Conservation (phyloP, 305 asterid genomes). For the Fraxinus nigra region DNA sequence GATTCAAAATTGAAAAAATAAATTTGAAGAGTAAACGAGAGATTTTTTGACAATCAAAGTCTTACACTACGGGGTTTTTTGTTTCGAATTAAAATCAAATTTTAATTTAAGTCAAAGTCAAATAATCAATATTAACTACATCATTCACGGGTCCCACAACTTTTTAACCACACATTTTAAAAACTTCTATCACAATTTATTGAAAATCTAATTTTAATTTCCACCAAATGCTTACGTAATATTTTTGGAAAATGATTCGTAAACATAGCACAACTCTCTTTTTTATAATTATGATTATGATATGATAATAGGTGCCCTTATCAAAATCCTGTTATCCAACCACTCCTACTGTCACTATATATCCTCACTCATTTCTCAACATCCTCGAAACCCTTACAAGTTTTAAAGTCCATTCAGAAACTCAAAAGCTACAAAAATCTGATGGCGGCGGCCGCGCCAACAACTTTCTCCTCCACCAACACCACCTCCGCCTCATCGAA, state of each 20-base stretch:
- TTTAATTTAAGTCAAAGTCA: too few relatives aligned
- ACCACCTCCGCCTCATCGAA: conserved; percentile 28
- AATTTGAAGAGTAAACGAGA: neutral
- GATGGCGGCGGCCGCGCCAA: conserved; percentile 65
- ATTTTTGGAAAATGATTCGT: neutral
- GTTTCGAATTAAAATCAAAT: too few relatives aligned
- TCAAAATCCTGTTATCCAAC: neutral
- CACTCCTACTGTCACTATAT: neutral
- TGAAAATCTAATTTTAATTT: too few relatives aligned
- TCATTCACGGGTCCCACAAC: too few relatives aligned
- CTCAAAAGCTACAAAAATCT: conserved; percentile 10
- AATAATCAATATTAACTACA: too few relatives aligned
- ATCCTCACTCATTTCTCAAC: neutral
- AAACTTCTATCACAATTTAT: too few relatives aligned
- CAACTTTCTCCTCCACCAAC: conserved; percentile 39
- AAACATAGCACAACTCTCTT: too few relatives aligned
- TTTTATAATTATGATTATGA: too few relatives aligned
- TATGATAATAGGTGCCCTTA: neutral
- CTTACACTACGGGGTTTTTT: neutral
- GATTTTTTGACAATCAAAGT: neutral
- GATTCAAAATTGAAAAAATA: too few relatives aligned
- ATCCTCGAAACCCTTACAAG: neutral
- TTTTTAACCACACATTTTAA: too few relatives aligned
- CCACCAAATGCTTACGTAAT: neutral
- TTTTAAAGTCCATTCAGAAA: neutral